Conservation (phyloP, 495 filamentous ascomycete genomes). For the Podospora comata region DNA sequence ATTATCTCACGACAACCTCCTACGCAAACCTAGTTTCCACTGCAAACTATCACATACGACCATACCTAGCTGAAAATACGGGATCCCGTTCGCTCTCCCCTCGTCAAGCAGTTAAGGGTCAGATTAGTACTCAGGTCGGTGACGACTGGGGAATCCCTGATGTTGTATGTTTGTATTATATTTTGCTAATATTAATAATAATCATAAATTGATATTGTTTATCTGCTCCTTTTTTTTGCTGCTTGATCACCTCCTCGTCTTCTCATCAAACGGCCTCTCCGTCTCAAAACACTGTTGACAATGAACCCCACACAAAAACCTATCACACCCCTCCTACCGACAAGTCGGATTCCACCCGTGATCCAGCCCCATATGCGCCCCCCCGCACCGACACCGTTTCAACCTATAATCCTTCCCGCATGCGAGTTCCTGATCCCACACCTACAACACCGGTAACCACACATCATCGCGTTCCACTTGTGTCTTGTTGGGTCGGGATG, state of each 20-base stretch:
- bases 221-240: too few species aligned
- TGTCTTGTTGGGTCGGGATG: slow-evolving; percentile 24
- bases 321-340: slow-evolving; percentile 26
- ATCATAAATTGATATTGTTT: too few species aligned
- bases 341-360: slow-evolving; percentile 42
- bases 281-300: slow-evolving; percentile 36
- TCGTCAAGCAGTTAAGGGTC: too few species aligned
- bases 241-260: slow-evolving; percentile 17
- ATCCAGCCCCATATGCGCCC: slow-evolving; percentile 38
- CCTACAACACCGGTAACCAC: slow-evolving; percentile 40
- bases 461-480: slow-evolving; percentile 35
- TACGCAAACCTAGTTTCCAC: too few species aligned
- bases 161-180: too few species aligned
- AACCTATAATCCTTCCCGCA: slow-evolving; percentile 35
- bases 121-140: too few species aligned
- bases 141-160: too few species aligned
- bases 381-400: slow-evolving; percentile 35
- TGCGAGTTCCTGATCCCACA: slow-evolving; percentile 36
- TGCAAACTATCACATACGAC: too few species aligned
- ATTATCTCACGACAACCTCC: too few species aligned
- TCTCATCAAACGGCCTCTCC: slow-evolving; percentile 34
- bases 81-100: too few species aligned
- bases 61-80: too few species aligned
- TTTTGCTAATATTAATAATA: too few species aligned
- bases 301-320: slow-evolving; percentile 38